Evolutionary conservation across 2,329 filamentous ascomycete genomes (phyloP), one percentile per base, ranked within the genome.

Genomic region (Arthrobotrys pseudoclavata): DNA sequence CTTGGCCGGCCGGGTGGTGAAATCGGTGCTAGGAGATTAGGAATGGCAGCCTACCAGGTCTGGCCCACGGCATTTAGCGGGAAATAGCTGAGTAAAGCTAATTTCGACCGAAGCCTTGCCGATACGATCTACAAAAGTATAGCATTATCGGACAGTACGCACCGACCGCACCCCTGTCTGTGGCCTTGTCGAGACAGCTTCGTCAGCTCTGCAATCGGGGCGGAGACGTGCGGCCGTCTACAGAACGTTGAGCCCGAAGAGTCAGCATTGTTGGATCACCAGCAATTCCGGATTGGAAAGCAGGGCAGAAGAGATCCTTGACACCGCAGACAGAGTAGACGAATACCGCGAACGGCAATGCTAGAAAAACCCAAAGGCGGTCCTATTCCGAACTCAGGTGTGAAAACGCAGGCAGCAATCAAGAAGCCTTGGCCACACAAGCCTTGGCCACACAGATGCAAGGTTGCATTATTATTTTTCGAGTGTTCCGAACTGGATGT

Each of bases 41-140:
- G 34, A 74, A 57, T 74, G 71, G 71, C 55, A 76, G 71, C 71
- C 71, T 76, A 34, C 53, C n/a, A 34, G 64, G 55, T 69, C 71
- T 76, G 48, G 71, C 55, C 71, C 71, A 76, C 71, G 71, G 71
- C 71, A 69, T 69, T 69, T 57, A 66, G 71, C 71, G 71, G 71
- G 12, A 76, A 22, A 40, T 63, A 10, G 31, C n/a, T n/a, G n/a
- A 48, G 70, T 55, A 69, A 64, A 57, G 71, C 61, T 48, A 60
- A 75, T 75, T 63, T 75, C 70, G 26, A 57, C 31, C 20, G 52
- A 34, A 50, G 68, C 68, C 68, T 71, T 50, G 48, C 34, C 20
- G 26, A 55, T 37, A 24, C 48, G 48, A 55, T 52, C 47, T 34
- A 55, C 68, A 55, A 64, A 57, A 37, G 50, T 71, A 48, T 63